A percentile compares a stretch with the other conserved stretches of the same genome.
These are phyloP conservation scores for Canavalia gladiata DNA, from an alignment of 306 rosid species.

Conservation along the genomic window DNA sequence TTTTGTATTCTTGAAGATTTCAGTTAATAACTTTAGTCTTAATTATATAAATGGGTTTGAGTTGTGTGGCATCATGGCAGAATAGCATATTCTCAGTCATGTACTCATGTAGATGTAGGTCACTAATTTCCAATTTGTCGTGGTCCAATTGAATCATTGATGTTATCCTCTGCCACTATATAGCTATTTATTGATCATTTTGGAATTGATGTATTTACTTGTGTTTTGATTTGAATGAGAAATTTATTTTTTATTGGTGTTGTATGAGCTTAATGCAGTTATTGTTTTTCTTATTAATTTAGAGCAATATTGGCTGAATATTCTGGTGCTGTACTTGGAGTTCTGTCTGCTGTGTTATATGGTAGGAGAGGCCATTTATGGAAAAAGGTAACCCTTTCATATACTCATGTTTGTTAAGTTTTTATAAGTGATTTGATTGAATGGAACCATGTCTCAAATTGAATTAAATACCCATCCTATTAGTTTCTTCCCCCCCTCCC, in stretches of 20 bases:
- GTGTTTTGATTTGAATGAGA: conserved; percentile 34
- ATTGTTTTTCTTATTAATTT: conserved; percentile 43
- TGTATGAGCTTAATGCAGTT: conserved; percentile 36
- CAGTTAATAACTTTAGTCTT: conserved; percentile 21
- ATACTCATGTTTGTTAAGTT: conserved; percentile 31
- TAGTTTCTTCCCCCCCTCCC: neutral
- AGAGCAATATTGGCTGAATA: conserved; percentile 98
- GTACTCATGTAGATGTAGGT: neutral
- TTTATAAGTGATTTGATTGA: conserved; percentile 9
- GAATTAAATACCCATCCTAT: conserved; percentile 21
- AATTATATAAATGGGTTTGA: conserved; percentile 18
- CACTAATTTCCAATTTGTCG: conserved; percentile 16
- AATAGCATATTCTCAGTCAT: conserved; percentile 17
- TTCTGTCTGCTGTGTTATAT: conserved; percentile 86
- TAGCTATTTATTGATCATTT: conserved; percentile 32
- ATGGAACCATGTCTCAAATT: conserved; percentile 19
- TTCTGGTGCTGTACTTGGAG: conserved; percentile 98
- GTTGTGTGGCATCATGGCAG: conserved; percentile 1
- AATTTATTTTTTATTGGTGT: neutral
- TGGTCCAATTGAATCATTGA: conserved; percentile 33
- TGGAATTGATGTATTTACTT: conserved; percentile 37
- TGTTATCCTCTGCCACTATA: conserved; percentile 25
- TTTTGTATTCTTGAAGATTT: conserved; percentile 43
- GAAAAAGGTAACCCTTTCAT: conserved; percentile 79
- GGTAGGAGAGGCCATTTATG: conserved; percentile 81